These are phyloP conservation scores for Annulohypoxylon bovei DNA, from an alignment of 495 filamentous ascomycete genomes.

Conservation along the genomic window DNA sequence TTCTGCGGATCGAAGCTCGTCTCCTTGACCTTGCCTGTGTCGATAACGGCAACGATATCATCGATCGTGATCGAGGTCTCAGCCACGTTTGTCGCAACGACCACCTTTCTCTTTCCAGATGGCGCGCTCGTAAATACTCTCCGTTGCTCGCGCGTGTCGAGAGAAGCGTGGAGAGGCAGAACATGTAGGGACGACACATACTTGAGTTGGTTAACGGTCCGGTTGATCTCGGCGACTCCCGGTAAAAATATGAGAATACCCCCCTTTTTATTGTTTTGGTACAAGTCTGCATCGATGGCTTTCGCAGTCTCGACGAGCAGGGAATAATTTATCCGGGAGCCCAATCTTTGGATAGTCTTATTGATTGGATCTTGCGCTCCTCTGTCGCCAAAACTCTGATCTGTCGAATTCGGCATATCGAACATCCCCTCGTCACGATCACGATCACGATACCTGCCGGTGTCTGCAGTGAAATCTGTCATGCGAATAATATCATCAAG, in stretches of 20 bases:
- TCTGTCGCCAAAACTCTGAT: conserved; percentile 21
- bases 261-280: conserved; percentile 68
- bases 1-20: conserved; percentile 91
- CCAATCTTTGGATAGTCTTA: conserved; percentile 75
- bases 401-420: conserved; percentile 45
- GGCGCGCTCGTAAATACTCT: conserved; percentile 84
- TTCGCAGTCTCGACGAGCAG: conserved; percentile 81
- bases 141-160: conserved; percentile 85
- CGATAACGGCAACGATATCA: conserved; percentile 95
- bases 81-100: conserved; percentile 94
- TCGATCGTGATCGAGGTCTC: conserved; percentile 99
- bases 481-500: conserved; percentile 86
- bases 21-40: conserved; percentile 94
- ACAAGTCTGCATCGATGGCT: conserved; percentile 79
- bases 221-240: conserved; percentile 84
- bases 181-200: conserved; percentile 76
- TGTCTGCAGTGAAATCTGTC: conserved; percentile 73
- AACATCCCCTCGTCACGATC: conserved; percentile 46
- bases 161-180: conserved; percentile 90
- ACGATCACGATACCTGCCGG: conserved; percentile 43
- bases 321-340: conserved; percentile 92
- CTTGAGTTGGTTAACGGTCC: conserved; percentile 76
- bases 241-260: conserved; percentile 96
- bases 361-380: conserved; percentile 61
- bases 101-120: conserved; percentile 83